Evolutionary conservation across 306 rosid genomes (phyloP).

Genomic region (Quercus rubra): DNA sequence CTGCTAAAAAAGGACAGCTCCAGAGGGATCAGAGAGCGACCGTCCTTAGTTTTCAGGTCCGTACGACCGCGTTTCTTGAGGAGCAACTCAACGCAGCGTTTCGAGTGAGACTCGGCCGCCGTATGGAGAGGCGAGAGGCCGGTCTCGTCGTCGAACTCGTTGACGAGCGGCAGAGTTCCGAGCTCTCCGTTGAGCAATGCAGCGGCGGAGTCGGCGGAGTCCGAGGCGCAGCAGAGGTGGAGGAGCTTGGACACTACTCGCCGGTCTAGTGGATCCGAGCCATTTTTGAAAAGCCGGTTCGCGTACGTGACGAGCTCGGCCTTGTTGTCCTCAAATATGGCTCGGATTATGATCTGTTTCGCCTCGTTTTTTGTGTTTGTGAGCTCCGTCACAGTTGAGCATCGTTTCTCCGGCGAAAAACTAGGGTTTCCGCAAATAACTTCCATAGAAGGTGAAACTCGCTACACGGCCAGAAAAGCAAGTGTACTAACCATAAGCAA

Average conservation of each 20-base stretch:
- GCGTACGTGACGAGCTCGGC: conserved; percentile 9
- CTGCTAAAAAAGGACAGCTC: conserved; percentile 35
- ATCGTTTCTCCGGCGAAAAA: conserved; percentile 13
- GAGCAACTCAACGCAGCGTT: conserved; percentile 35
- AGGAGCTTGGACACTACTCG: conserved; percentile 29
- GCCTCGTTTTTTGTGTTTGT: conserved; percentile 1
- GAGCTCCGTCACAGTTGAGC: conserved; percentile 12
- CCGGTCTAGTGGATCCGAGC: conserved; percentile 17
- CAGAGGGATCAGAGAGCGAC: conserved; percentile 32
- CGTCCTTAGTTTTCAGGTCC: conserved; percentile 36
- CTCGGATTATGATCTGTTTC: conserved; percentile 14
- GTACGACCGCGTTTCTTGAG: conserved; percentile 41
- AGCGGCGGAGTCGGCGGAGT: conserved; percentile 34
- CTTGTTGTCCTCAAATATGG: conserved; percentile 21
- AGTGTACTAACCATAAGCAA: neutral
- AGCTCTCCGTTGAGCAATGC: conserved; percentile 34
- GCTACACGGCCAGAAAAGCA: neutral
- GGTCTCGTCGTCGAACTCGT: conserved; percentile 28
- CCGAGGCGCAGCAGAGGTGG: conserved; percentile 38
- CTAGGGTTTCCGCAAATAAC: no score
- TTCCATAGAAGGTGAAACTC: neutral
- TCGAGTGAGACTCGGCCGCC: conserved; percentile 38
- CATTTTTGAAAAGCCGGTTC: conserved; percentile 5
- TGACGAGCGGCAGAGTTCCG: conserved; percentile 26
- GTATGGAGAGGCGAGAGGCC: conserved; percentile 36